Percentiles rank a stretch among this genome's conserved stretches.
Evolutionary conservation across 345 rosid species (phyloP).

Genomic region (Sapria himalayana): DNA sequence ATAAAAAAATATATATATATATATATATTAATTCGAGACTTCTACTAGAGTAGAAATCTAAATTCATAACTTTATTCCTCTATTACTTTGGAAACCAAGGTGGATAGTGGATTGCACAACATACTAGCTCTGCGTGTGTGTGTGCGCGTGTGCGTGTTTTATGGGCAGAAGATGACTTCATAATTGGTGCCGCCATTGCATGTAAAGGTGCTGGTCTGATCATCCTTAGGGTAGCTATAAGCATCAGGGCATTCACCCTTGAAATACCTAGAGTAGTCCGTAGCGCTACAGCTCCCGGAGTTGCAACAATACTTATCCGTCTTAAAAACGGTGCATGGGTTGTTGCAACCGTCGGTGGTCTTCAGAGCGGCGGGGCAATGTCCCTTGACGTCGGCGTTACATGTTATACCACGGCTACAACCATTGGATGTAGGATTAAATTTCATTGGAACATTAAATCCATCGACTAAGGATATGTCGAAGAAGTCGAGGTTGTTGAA

Average conservation of each 20-base stretch:
- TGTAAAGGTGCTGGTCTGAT: constrained; percentile 15
- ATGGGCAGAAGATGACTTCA: constrained; percentile 16
- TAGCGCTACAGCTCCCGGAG: constrained; percentile 8
- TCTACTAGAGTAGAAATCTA: too few species aligned
- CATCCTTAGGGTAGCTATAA: constrained; percentile 15
- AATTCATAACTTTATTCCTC: too few species aligned
- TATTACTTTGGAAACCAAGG: too few species aligned
- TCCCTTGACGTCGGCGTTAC: constrained; percentile 29
- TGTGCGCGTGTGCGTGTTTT: too few species aligned
- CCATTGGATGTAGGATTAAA: constrained; percentile 21
- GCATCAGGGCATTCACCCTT: constrained; percentile 13
- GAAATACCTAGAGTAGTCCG: constrained; percentile 10
- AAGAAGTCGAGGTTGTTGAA: constrained; percentile 19
- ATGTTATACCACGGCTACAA: constrained; percentile 23
- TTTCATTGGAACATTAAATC: constrained; percentile 31
- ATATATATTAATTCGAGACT: too few species aligned
- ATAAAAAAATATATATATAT: too few species aligned
- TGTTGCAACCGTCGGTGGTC: constrained; percentile 14
- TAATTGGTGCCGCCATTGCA: constrained; percentile 16
- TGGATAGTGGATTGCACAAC: too few species aligned
- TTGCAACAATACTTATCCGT: constrained; percentile 31
- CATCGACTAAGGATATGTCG: constrained; percentile 36
- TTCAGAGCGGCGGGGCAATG: constrained; percentile 29
- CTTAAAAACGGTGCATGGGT: constrained; percentile 32
- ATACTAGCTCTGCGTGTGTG: too few species aligned